phyloP scores from a whole-genome alignment of 768 basidiomycete genomes.

The Agrocybe pediades region DNA sequence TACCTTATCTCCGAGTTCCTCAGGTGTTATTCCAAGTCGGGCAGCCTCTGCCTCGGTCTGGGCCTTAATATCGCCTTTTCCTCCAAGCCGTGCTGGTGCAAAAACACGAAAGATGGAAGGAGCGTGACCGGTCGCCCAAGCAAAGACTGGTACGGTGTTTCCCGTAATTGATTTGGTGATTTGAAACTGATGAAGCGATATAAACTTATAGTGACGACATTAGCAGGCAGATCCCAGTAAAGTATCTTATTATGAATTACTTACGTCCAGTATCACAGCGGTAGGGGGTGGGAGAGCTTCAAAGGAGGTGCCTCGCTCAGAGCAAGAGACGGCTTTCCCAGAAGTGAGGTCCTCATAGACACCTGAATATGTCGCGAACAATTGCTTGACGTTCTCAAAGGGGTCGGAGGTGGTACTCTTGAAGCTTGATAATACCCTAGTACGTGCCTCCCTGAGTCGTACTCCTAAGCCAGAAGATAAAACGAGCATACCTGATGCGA shows the following conservation, averaged over 20 bases:
- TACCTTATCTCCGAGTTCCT: conserved; percentile 7
- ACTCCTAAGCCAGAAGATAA: too few relatives aligned
- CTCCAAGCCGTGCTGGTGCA: conserved; percentile 7
- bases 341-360: neutral
- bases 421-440: neutral
- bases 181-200: conserved; percentile 1
- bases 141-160: conserved; percentile 3
- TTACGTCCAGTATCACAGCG: neutral
- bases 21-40: neutral
- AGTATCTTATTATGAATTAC: too few relatives aligned
- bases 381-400: neutral
- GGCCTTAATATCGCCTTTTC: conserved; percentile 5
- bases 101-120: neutral
- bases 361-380: neutral
- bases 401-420: neutral
- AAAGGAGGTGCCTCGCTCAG: neutral
- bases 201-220: too few relatives aligned
- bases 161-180: conserved; percentile 8
- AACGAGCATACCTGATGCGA: too few relatives aligned
- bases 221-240: too few relatives aligned
- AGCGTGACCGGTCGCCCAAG: conserved; percentile 5
- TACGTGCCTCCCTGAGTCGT: too few relatives aligned
- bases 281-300: neutral
- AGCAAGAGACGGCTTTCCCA: neutral
- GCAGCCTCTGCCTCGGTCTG: conserved; percentile 9